phyloP scores from a whole-genome alignment of 1,284 basidiomycete species.

The Fomitopsis schrenkii region DNA sequence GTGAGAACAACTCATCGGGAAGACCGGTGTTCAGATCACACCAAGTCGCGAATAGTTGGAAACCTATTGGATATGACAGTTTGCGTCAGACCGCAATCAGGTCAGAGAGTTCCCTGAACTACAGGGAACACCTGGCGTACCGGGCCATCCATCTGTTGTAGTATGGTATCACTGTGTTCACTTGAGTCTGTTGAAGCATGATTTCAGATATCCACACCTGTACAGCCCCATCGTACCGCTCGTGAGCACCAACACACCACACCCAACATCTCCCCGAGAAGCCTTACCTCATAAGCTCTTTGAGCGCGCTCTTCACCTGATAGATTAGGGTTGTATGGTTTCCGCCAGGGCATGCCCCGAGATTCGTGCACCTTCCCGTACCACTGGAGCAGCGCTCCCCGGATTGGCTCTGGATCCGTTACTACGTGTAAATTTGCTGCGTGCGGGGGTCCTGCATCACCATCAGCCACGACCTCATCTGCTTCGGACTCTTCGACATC shows the following conservation, averaged over 20 bases:
- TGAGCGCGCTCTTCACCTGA: constrained; percentile 54
- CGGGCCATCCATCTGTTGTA: constrained; percentile 82
- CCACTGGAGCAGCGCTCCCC: constrained; percentile 58
- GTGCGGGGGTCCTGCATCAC: constrained; percentile 20
- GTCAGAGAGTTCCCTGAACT: background rate
- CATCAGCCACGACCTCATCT: background rate
- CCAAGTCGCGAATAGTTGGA: constrained; percentile 79
- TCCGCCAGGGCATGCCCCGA: constrained; percentile 87
- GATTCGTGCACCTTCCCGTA: constrained; percentile 56
- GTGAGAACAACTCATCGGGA: background rate
- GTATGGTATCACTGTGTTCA: constrained; percentile 86
- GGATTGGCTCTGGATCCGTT: constrained; percentile 33
- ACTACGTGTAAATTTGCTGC: constrained; percentile 32
- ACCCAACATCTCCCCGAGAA: background rate
- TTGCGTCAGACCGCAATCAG: background rate
- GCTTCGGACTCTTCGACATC: constrained; percentile 2
- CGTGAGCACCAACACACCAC: background rate
- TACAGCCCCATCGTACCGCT: background rate
- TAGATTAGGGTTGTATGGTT: constrained; percentile 54
- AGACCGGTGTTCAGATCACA: constrained; percentile 28
- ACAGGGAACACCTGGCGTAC: constrained; percentile 36
- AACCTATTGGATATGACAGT: constrained; percentile 45
- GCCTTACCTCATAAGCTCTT: constrained; percentile 71
- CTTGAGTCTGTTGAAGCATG: constrained; percentile 97
- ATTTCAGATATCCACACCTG: constrained; percentile 92